Evolutionary conservation across 2,329 filamentous ascomycete species (phyloP).

Genomic region (Didymella glomerata): DNA sequence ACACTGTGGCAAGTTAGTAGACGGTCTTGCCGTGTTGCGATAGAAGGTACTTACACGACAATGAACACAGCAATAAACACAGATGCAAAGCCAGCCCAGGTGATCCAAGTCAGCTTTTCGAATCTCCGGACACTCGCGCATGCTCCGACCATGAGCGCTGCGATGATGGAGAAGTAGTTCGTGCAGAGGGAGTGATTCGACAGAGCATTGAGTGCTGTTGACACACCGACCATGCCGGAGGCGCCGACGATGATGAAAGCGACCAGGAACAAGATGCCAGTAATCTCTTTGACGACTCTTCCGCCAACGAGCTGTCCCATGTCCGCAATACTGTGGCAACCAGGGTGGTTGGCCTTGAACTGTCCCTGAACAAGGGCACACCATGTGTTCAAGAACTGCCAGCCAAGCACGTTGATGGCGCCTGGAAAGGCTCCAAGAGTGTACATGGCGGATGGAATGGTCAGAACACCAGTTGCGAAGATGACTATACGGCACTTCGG

Average conservation of each 20-base stretch:
- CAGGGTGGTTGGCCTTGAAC: constrained; percentile 61
- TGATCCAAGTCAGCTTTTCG: constrained; percentile 68
- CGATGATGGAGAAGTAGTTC: constrained; percentile 66
- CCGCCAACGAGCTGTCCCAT: constrained; percentile 68
- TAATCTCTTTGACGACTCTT: constrained; percentile 59
- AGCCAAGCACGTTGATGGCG: constrained; percentile 58
- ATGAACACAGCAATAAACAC: constrained; percentile 68
- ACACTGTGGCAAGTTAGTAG: constrained; percentile 44
- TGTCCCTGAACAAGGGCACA: constrained; percentile 60
- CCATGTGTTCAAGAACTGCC: constrained; percentile 60
- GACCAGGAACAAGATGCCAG: constrained; percentile 64
- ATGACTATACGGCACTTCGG: constrained; percentile 43
- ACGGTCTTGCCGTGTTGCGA: no score
- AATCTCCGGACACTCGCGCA: constrained; percentile 66
- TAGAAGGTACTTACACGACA: constrained; percentile 52
- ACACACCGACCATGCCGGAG: constrained; percentile 67
- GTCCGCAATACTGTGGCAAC: constrained; percentile 64
- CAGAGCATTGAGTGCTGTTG: constrained; percentile 67
- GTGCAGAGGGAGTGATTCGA: constrained; percentile 68
- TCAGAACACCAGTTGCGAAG: constrained; percentile 61
- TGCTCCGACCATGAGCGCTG: constrained; percentile 60
- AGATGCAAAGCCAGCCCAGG: constrained; percentile 67
- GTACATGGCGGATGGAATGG: constrained; percentile 60
- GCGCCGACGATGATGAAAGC: constrained; percentile 66
- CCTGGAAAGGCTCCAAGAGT: constrained; percentile 59